Evolutionary conservation across 768 basidiomycete species (phyloP).

Genomic region (Lentinula aciculospora): DNA sequence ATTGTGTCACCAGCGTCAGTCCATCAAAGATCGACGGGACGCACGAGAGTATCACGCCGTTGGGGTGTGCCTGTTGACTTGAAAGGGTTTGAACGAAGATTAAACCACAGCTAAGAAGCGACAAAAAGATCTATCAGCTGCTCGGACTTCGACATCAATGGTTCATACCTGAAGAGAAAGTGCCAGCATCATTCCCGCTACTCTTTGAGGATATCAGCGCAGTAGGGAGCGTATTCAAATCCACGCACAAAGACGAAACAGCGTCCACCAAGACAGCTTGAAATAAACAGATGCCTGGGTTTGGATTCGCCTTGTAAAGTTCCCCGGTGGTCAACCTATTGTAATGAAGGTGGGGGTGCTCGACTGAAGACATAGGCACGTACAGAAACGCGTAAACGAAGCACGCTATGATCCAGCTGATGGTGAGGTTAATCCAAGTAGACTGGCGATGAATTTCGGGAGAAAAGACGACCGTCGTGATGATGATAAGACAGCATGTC

Average conservation of each 20-base stretch:
- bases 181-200: slow-evolving; percentile 10
- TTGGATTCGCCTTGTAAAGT: slow-evolving; percentile 5
- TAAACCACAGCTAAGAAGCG: slow-evolving; percentile 5
- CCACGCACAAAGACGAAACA: slow-evolving; percentile 7
- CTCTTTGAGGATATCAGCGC: not conserved
- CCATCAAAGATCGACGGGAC: not conserved
- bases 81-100: not conserved
- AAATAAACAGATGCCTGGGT: slow-evolving; percentile 7
- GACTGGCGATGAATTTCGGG: slow-evolving; percentile 4
- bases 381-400: slow-evolving; percentile 8
- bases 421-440: slow-evolving; percentile 12
- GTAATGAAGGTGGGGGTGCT: not conserved
- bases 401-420: slow-evolving; percentile 12
- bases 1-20: not conserved
- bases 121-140: not conserved
- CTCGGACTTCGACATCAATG: no score
- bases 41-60: not conserved
- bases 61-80: not conserved
- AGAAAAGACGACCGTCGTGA: slow-evolving; percentile 2
- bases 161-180: slow-evolving; percentile 7
- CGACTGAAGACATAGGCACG: no score
- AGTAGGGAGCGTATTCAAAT: not conserved
- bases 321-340: slow-evolving; percentile 9
- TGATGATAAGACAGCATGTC: slow-evolving; percentile 3
- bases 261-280: slow-evolving; percentile 7